These are phyloP conservation scores for Ustilago loliicola DNA, from an alignment of 1,284 basidiomycete genomes.

Conservation along the genomic window DNA sequence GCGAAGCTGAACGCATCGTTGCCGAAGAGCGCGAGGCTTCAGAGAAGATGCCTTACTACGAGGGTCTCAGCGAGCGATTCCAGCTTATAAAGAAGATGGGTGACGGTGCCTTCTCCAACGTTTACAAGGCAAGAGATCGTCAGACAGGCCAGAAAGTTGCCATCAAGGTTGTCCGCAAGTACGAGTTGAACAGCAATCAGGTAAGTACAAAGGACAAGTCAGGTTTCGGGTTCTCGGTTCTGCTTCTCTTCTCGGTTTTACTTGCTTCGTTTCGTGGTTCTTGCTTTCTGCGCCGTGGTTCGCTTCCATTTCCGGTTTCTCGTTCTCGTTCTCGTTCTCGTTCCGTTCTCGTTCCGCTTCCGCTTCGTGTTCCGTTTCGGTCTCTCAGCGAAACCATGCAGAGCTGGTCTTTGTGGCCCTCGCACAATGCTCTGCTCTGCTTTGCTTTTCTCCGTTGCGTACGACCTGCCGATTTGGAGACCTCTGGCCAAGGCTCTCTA, in stretches of 20 bases:
- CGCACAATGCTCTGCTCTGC: slow-evolving; percentile 1
- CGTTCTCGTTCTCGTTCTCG: slow-evolving; percentile 54
- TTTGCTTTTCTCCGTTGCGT: slow-evolving; percentile 17
- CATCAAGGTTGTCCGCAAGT: slow-evolving; percentile 97
- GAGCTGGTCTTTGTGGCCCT: slow-evolving; percentile 4
- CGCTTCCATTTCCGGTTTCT: slow-evolving; percentile 13
- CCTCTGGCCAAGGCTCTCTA: slow-evolving; percentile 60
- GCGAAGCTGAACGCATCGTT: slow-evolving; percentile 60
- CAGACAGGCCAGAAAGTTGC: slow-evolving; percentile 86
- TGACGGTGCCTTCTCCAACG: slow-evolving; percentile 93
- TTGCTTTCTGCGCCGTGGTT: slow-evolving; percentile 21
- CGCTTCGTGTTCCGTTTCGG: not conserved
- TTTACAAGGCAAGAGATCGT: slow-evolving; percentile 91
- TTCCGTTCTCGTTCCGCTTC: slow-evolving; percentile 59
- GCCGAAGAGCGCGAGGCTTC: slow-evolving; percentile 60
- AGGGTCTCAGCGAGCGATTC: slow-evolving; percentile 63
- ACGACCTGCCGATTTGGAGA: slow-evolving; percentile 23
- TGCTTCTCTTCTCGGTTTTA: slow-evolving; percentile 57
- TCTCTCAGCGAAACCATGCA: slow-evolving; percentile 18
- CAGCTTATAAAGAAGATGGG: slow-evolving; percentile 66
- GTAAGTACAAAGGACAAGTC: slow-evolving; percentile 75
- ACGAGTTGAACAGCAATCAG: slow-evolving; percentile 93
- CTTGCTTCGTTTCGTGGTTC: slow-evolving; percentile 31
- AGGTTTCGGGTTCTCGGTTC: slow-evolving; percentile 26
- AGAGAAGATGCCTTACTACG: slow-evolving; percentile 65